These are phyloP conservation scores for Boletellus sp. DNA, from an alignment of 768 basidiomycete species.

Conservation along the genomic window DNA sequence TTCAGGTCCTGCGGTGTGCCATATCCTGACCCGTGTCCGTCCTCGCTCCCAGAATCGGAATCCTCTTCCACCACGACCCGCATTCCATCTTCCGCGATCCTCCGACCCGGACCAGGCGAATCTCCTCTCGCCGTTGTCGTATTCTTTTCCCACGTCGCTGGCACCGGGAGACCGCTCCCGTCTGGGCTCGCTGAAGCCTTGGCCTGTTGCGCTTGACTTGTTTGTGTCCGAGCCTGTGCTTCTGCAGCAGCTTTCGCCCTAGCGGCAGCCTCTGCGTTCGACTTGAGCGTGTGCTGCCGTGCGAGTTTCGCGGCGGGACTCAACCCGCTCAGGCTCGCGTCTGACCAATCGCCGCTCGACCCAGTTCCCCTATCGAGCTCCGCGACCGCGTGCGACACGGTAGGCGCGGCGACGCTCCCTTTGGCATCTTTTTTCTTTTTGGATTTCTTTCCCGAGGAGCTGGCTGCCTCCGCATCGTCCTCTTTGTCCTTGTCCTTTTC, in stretches of 20 bases:
- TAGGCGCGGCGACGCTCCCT: slow-evolving; percentile 60
- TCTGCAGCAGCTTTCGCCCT: slow-evolving; percentile 36
- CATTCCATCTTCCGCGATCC: slow-evolving; percentile 64
- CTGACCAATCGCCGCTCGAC: slow-evolving; percentile 51
- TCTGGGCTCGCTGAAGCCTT: slow-evolving; percentile 20
- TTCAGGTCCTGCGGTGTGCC: slow-evolving; percentile 34
- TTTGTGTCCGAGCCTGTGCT: slow-evolving; percentile 22
- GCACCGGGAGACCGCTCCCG: slow-evolving; percentile 38
- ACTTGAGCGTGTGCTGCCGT: slow-evolving; percentile 87
- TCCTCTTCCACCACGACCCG: slow-evolving; percentile 68
- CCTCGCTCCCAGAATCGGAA: slow-evolving; percentile 55
- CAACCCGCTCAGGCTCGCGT: slow-evolving; percentile 61
- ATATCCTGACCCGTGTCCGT: slow-evolving; percentile 39
- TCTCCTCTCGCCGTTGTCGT: slow-evolving; percentile 56
- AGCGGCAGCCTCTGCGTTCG: slow-evolving; percentile 53
- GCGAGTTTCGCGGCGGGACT: slow-evolving; percentile 90
- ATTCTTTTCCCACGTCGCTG: slow-evolving; percentile 78
- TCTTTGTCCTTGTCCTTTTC: slow-evolving; percentile 36
- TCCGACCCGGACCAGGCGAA: slow-evolving; percentile 42
- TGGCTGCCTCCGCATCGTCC: slow-evolving; percentile 31
- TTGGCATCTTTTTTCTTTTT: slow-evolving; percentile 57
- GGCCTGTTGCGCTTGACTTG: slow-evolving; percentile 23
- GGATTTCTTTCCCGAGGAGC: slow-evolving; percentile 40
- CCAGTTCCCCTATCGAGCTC: slow-evolving; percentile 66
- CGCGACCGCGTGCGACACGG: slow-evolving; percentile 77